These are phyloP conservation scores for Senecio squalidus DNA, from an alignment of 140 eudicot species.

Conservation along the genomic window DNA sequence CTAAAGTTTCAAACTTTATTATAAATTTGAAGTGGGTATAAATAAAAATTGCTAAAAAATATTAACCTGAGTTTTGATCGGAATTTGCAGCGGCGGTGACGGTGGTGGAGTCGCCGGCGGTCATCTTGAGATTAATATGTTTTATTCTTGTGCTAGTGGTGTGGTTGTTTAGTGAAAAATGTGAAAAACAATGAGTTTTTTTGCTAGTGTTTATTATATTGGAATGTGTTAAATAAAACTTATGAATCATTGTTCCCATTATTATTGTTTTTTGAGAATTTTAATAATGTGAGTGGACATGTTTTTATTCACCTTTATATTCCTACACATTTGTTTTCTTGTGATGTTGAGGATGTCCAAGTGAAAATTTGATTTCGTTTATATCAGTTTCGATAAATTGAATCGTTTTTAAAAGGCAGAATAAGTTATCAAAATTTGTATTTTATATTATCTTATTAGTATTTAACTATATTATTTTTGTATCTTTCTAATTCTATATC, in stretches of 20 bases:
- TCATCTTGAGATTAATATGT: constrained; percentile 16
- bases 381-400: too few relatives aligned
- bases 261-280: too few relatives aligned
- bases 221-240: constrained; percentile 13
- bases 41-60: constrained; percentile 8
- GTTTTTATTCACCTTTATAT: too few relatives aligned
- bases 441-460: too few relatives aligned
- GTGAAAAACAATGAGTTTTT: neutral
- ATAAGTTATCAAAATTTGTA: too few relatives aligned
- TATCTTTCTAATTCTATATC: too few relatives aligned
- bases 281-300: too few relatives aligned
- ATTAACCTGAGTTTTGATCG: constrained; percentile 20
- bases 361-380: too few relatives aligned
- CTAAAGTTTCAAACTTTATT: neutral
- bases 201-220: neutral
- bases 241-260: constrained; percentile 12
- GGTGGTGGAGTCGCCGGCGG: constrained; percentile 25
- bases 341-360: too few relatives aligned
- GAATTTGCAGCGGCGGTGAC: neutral
- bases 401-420: too few relatives aligned
- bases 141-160: neutral
- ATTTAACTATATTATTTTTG: too few relatives aligned
- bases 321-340: too few relatives aligned
- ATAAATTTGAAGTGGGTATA: constrained; percentile 3
- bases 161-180: constrained; percentile 10